Base-by-base conservation (phyloP, 768 basidiomycete genomes). In the Basidioascus undulatus region DNA sequence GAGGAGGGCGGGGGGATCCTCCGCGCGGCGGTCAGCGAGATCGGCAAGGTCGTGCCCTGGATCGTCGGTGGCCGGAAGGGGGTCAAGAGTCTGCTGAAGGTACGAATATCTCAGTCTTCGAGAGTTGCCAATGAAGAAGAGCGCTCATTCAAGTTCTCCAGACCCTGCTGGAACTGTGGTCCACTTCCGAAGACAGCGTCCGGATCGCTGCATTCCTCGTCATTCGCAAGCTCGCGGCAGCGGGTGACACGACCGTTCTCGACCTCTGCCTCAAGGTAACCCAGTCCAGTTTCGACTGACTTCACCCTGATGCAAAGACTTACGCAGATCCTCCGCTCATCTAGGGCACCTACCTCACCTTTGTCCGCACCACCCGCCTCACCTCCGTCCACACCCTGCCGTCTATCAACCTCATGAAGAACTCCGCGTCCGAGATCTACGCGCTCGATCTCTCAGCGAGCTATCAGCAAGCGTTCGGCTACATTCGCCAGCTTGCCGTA, bases 391-490 rank as follows among this genome's bases (percentile, higher is more conserved):
- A 89, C 58, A 83, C 78, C 4, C 62, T 96, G 8, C 86, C 89
- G 18, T 72, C 79, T 3, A 78, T 96, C 58, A 89, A 80, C 51
- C 61, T 96, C 33, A 89, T 94, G 83, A 98, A 98, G 59, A 92
- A 96, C 57, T 81, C 86, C 6, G 89, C 87, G 0, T 78, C 81
- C 1, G 86, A 92, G 53, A 62, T 96, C 1, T 98, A 80, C 60
- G 76, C 73, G 47, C 59, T 84, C 39, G 66, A 78, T 51, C 76
- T 74, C 45, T 65, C 68, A 12, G 59, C 64, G 8, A 65, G 81
- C 10, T 96, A 96, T 57, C 84, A 86, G 51, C 86, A 92, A 51
- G 84, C 84, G 3, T 98, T 96, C 61, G 75, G 76, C 8, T 94
- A 84, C 57, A 87, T 94, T 48, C 74, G 92, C 32, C 82, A 86